Percentiles rank a stretch among this genome's conserved stretches.
These are phyloP conservation scores for Suhomyces tanzawaensis DNA, from an alignment of 805 yeast genomes.

Conservation along the genomic window DNA sequence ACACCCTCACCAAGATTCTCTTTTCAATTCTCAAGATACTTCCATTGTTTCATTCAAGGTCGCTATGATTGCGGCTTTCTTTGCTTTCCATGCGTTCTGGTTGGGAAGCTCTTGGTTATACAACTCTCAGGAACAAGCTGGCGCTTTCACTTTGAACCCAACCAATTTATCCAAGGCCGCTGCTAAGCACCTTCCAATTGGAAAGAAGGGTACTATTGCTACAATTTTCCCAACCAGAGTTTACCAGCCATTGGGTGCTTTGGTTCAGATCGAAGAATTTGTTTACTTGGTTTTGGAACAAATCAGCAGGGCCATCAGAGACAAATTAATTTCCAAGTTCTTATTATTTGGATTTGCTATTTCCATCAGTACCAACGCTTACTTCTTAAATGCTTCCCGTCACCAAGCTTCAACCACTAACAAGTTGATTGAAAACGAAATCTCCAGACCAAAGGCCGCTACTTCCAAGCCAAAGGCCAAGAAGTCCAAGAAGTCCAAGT, in stretches of 20 bases:
- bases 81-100: conserved; percentile 64
- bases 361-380: conserved; percentile 78
- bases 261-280: conserved; percentile 62
- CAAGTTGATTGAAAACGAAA: conserved; percentile 39
- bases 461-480: conserved; percentile 4
- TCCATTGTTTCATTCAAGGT: conserved; percentile 55
- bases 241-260: conserved; percentile 55
- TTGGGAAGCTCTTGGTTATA: conserved; percentile 71
- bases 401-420: conserved; percentile 50
- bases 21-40: conserved; percentile 23
- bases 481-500: conserved; percentile 3
- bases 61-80: conserved; percentile 55
- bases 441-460: conserved; percentile 26
- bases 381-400: conserved; percentile 83
- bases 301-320: conserved; percentile 70
- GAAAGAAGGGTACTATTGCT: conserved; percentile 51
- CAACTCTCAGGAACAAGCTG: conserved; percentile 14
- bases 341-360: conserved; percentile 69
- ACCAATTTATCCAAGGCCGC: conserved; percentile 38
- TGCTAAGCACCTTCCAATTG: conserved; percentile 44
- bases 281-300: conserved; percentile 49
- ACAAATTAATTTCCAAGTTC: conserved; percentile 75
- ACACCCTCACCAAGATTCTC: conserved; percentile 28
- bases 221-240: conserved; percentile 57
- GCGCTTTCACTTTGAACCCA: conserved; percentile 13